These are phyloP conservation scores for Rhizopogon salebrosus DNA, from an alignment of 768 basidiomycete genomes.

Conservation along the genomic window DNA sequence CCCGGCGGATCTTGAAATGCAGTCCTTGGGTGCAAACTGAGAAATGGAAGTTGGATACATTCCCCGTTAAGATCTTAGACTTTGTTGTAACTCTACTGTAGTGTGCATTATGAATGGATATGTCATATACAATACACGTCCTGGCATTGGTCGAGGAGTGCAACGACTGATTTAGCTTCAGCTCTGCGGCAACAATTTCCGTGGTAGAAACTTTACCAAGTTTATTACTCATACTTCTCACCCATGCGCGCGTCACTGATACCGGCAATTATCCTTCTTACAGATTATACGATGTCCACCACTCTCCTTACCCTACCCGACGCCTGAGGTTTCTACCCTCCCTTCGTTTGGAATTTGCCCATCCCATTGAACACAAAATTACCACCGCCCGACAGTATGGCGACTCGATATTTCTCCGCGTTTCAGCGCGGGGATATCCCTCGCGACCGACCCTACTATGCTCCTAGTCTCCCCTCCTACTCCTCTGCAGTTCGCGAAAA, in stretches of 20 bases:
- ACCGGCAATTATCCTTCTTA: constrained; percentile 2
- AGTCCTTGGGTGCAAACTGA: constrained; percentile 42
- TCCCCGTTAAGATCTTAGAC: not conserved
- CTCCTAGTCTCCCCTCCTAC: constrained; percentile 6
- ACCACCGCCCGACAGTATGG: not conserved
- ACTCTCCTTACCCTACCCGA: not conserved
- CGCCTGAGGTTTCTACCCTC: not conserved
- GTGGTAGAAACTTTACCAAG: not conserved
- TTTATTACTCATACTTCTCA: not conserved
- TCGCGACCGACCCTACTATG: not conserved
- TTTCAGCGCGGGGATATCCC: constrained; percentile 5
- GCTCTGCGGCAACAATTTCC: no score
- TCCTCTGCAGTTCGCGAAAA: constrained; percentile 36
- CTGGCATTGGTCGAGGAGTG: not conserved
- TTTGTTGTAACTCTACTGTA: not conserved
- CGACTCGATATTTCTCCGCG: constrained; percentile 3
- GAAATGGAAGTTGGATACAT: not conserved
- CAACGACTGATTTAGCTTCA: not conserved
- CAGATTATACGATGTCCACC: not conserved
- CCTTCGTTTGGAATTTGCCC: not conserved
- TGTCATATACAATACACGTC: not conserved
- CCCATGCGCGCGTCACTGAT: not conserved
- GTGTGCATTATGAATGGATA: not conserved
- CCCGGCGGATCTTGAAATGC: constrained; percentile 68
- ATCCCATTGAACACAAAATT: not conserved